These are phyloP conservation scores for Lentinus polychrous DNA, from an alignment of 1,284 basidiomycete genomes.

Conservation along the genomic window DNA sequence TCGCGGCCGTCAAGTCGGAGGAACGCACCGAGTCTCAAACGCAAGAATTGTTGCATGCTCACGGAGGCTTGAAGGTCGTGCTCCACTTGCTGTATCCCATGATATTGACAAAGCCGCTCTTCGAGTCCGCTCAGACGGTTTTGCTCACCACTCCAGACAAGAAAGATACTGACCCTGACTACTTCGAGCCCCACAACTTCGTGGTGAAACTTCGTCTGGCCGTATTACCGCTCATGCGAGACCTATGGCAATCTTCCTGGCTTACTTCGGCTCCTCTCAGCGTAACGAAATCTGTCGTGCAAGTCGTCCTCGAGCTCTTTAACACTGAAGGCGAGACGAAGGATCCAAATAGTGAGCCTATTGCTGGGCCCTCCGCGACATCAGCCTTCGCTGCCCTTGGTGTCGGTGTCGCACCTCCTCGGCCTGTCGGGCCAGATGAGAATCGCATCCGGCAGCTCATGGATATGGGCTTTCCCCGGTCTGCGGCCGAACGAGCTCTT, in stretches of 20 bases:
- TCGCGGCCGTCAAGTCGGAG: constrained; percentile 40
- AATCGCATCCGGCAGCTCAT: constrained; percentile 74
- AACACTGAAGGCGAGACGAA: constrained; percentile 74
- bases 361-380: constrained; percentile 3
- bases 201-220: constrained; percentile 76
- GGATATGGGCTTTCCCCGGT: constrained; percentile 95
- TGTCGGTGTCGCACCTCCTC: constrained; percentile 23
- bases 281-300: constrained; percentile 70
- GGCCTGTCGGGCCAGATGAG: constrained; percentile 61
- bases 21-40: constrained; percentile 51
- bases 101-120: constrained; percentile 71
- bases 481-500: constrained; percentile 80
- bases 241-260: constrained; percentile 85
- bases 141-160: constrained; percentile 72
- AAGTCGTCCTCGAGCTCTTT: constrained; percentile 76
- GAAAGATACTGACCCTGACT: constrained; percentile 65
- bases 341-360: constrained; percentile 19
- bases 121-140: constrained; percentile 82
- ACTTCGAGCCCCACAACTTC: constrained; percentile 84
- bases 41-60: constrained; percentile 68
- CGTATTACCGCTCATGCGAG: constrained; percentile 60
- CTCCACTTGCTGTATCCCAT: constrained; percentile 76
- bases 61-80: constrained; percentile 76
- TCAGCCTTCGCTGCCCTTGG: constrained; percentile 13
- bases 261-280: constrained; percentile 66